phyloP scores from a whole-genome alignment of 1,139 yeast genomes.

The Blastobotrys proliferans region DNA sequence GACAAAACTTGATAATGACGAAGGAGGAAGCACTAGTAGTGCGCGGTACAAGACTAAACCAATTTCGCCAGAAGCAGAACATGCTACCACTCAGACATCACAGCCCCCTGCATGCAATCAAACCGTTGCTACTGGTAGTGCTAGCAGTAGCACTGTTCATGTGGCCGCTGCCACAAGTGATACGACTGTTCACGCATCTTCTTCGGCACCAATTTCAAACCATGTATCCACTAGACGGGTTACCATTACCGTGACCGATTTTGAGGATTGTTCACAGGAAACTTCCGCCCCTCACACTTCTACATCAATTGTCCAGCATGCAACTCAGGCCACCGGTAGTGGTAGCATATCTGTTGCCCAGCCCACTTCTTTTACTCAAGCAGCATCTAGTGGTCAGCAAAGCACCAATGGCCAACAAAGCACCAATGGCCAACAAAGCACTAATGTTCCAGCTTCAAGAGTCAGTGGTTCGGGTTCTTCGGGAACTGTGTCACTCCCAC shows the following conservation, averaged over 20 bases:
- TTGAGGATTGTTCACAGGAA: neutral
- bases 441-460: too few relatives aligned
- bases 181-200: neutral
- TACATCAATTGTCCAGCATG: slow-evolving; percentile 1
- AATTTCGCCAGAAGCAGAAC: too few relatives aligned
- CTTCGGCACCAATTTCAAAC: slow-evolving; percentile 4
- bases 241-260: slow-evolving; percentile 1
- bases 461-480: slow-evolving; percentile 15
- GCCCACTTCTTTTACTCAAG: slow-evolving; percentile 1
- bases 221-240: slow-evolving; percentile 4
- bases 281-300: slow-evolving; percentile 3
- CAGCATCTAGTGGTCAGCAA: slow-evolving; percentile 4
- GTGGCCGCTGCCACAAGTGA: slow-evolving; percentile 1
- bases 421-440: neutral
- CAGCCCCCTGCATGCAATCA: too few relatives aligned
- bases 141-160: too few relatives aligned
- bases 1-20: too few relatives aligned
- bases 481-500: slow-evolving; percentile 6
- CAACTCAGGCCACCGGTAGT: too few relatives aligned
- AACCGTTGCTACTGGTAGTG: too few relatives aligned
- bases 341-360: slow-evolving; percentile 5
- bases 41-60: too few relatives aligned
- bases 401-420: slow-evolving; percentile 2
- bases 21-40: too few relatives aligned
- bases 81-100: too few relatives aligned